Base-by-base conservation (phyloP, 768 basidiomycete species). In the Amanita subjunquillea region DNA sequence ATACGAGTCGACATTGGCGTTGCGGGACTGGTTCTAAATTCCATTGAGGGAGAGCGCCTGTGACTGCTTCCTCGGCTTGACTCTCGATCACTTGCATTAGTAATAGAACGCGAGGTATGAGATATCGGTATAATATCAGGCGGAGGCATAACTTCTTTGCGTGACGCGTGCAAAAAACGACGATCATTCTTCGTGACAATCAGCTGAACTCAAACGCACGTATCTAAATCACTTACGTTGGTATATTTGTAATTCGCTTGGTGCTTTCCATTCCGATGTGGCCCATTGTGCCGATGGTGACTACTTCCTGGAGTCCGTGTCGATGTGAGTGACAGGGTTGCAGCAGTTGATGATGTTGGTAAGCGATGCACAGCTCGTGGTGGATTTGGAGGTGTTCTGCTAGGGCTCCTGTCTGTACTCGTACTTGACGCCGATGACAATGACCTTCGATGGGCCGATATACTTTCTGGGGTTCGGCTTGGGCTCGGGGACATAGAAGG, bases 331-430 rank as follows among this genome's bases (percentile, higher is more conserved):
- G 61, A 73, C 10, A 74, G 67, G 17, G 69, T 72, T 12, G 74
- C 64, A 13, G 70, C 50, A 20, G 57, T 55, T 47, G 63, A 55
- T 22, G 56, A 58, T 40, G 66, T 54, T 34, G 87, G 85, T 20
- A 87, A 70, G 37, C 84, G 77, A 62, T 87, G 85, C 38, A 84
- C 72, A 9, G 82, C 67, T 52, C 74, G 77, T 36, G 76, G 69
- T 32, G 72, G 73, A 23, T 74, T 70, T 30, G 64, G 66, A 15
- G 79, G 82, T 59, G 83, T 86, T 54, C 62, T 66, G 59, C 79
- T 83, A 34, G 69, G 63, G 59, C 82, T 85, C 55, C 80, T 72
- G 53, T 76, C 78, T 45, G 72, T 73, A 55, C 78, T 82, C 25
- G 69, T 68, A 50, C 78, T 80, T 5, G 82, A 83, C 29, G 63